Evolutionary conservation across 371 early-diverging fungal species (phyloP), one percentile per base, ranked within the genome.

Genomic region (Circinella umbellata): DNA sequence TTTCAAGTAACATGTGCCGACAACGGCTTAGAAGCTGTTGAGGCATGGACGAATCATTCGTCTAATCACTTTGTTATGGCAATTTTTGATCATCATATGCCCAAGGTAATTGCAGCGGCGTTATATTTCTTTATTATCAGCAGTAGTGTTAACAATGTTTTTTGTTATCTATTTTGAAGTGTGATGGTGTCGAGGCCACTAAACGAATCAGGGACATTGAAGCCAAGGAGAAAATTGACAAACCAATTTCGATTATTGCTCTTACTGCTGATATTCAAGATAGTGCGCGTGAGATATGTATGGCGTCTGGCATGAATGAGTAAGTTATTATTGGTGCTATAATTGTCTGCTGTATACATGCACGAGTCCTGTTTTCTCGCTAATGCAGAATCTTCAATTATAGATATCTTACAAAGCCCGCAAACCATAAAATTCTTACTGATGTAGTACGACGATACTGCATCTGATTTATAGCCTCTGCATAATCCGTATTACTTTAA

Each of bases 21-120:
- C 37, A 83, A 83, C 36, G 83, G 83, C 36, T 69, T 74, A 34
- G 83, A 83, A 59, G 83, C 83, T 5, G 65, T 83, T 0, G 75
- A 77, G n/a, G 66, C 71, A 36, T 83, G 83, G 83, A 60, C 38
- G 1, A 69, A 62, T 34, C 74, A 77, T 37, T 78, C 80, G 1
- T 60, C 59, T 7, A 69, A 75, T 0, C 72, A 75, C 64, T 83
- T 80, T 60, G 57, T 57, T 6, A 77, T 83, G 76, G 83, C 70
- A 3, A 77, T 83, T 38, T 80, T 83, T 73, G 83, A 83, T 67
- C 81, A 83, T 67, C 83, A 83, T 67, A 83, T 83, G 83, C 83
- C 83, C 18, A 75, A 80, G 68, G 78, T 78, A 61, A 42, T 27
- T 27, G 27, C 2, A 27, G 27, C 27, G 27, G 27, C 27, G 2